Evolutionary conservation across 1,284 basidiomycete genomes (phyloP).

Genomic region (Polyporus tsugae): DNA sequence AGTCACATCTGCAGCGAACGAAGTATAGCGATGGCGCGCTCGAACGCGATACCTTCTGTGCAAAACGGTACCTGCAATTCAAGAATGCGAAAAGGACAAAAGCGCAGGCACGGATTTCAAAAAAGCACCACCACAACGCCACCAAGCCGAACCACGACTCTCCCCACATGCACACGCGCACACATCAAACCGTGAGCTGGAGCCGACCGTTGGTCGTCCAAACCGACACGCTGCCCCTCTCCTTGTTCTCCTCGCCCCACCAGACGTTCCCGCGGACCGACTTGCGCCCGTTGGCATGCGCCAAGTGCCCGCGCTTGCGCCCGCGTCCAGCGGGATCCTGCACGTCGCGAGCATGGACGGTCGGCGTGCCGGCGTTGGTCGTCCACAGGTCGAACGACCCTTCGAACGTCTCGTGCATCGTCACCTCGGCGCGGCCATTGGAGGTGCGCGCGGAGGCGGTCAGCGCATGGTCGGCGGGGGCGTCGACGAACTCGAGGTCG

Average conservation of each 20-base stretch:
- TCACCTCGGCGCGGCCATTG: slow-evolving; percentile 42
- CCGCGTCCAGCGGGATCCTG: slow-evolving; percentile 10
- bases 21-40: background rate
- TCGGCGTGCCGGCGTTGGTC: slow-evolving; percentile 1
- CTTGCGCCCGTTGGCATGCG: background rate
- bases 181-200: slow-evolving; percentile 2
- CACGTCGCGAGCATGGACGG: slow-evolving; percentile 25
- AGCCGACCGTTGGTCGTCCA: slow-evolving; percentile 16
- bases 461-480: slow-evolving; percentile 50
- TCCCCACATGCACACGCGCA: background rate
- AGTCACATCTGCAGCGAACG: too few species aligned
- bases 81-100: background rate
- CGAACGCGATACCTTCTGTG: too few species aligned
- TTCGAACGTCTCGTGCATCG: slow-evolving; percentile 52
- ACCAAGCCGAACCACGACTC: background rate
- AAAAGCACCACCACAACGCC: background rate
- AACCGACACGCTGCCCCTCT: slow-evolving; percentile 6
- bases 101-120: background rate
- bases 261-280: slow-evolving; percentile 7
- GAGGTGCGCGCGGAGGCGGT: slow-evolving; percentile 43
- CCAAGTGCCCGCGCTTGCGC: slow-evolving; percentile 4
- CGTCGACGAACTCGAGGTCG: slow-evolving; percentile 41
- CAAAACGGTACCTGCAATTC: slow-evolving; percentile 5
- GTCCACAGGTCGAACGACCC: slow-evolving; percentile 49
- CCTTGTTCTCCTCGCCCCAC: slow-evolving; percentile 11